A percentile compares a stretch with the other conserved stretches of the same genome.
Evolutionary conservation across 208 protist species (phyloP).

Genomic region (Leptomonas pyrrhocoris): DNA sequence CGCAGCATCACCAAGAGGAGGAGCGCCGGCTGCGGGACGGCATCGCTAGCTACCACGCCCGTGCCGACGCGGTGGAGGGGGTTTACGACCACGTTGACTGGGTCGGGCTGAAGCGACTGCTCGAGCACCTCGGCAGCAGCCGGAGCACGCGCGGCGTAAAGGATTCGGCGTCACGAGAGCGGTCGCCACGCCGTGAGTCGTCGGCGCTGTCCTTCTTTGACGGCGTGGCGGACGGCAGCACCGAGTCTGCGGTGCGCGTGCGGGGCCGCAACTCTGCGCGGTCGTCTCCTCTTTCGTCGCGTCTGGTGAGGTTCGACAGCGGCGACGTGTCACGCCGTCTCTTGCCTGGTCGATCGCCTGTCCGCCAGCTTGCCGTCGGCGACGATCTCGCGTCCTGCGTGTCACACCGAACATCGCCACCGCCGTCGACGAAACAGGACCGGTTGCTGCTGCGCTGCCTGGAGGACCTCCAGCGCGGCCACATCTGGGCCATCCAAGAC

Average conservation of each 20-base stretch:
- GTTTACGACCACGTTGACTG: conserved; percentile 27
- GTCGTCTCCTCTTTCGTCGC: background rate
- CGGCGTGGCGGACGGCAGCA: background rate
- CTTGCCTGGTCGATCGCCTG: background rate
- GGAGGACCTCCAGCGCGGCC: conserved; percentile 60
- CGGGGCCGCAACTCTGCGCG: background rate
- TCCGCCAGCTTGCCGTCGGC: background rate
- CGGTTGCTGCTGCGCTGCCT: conserved; percentile 50
- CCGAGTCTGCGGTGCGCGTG: conserved; percentile 8
- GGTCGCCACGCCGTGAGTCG: background rate
- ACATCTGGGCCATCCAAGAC: conserved; percentile 68
- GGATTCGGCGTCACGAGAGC: background rate
- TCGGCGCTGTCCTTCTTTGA: background rate
- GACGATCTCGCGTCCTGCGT: conserved; percentile 1
- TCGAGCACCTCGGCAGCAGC: conserved; percentile 28
- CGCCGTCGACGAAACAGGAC: conserved; percentile 1
- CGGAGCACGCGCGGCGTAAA: background rate
- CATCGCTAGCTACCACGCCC: conserved; percentile 14
- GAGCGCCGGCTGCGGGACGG: conserved; percentile 31
- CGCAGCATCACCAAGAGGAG: conserved; percentile 21
- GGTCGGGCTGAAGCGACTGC: conserved; percentile 23
- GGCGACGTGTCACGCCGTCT: conserved; percentile 3
- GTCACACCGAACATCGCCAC: conserved; percentile 6
- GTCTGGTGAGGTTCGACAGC: background rate
- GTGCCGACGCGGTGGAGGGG: background rate